Base-by-base conservation (phyloP, 331 rosid species). In the Saraca asoca region DNA sequence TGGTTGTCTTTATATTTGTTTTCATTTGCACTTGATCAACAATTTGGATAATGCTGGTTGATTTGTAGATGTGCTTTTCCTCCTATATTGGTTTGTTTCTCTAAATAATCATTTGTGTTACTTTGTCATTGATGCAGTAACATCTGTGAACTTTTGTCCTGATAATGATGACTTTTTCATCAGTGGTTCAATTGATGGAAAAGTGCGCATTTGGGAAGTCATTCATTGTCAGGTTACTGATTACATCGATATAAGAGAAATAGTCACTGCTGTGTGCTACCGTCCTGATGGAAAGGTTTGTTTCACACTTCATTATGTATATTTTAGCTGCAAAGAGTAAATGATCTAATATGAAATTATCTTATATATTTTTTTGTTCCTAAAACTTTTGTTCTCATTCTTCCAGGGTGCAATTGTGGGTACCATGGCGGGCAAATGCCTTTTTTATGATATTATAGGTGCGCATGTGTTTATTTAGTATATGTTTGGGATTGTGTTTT, bases 181-280 rank as follows among this genome's bases (percentile, higher is more conserved):
- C 75, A 88, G 95, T 38, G 95, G 95, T 62, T 88, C 95, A 58
- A 85, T 88, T 66, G 95, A 88, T 58, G 95, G 95, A 62, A 88
- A 88, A 78, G 95, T 88, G 69, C 91, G 91, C 60, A 88, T 88
- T 59, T 88, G 91, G 91, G 95, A 85, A 83, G 81, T 81, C 51
- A 62, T 80, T 70, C 68, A 67, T 12, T 85, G 95, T 58, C 82
- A 78, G 71, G 91, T 88, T 75, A 70, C 78, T 63, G 95, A 88
- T 77, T 88, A 85, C 70, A 85, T 88, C 72, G 87, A 88, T 75
- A 79, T 78, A 68, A 83, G 80, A 17, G 95, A 88, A 80, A 83
- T 88, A 66, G 89, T 88, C 69, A 88, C 95, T 48, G 91, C 91
- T 31, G 89, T 85, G 62, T 81, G 87, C 52, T 88, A 85, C 72